A percentile compares a stretch with the other conserved stretches of the same genome.
Conservation (phyloP, 495 filamentous ascomycete genomes). For the Stereocaulon alpinum region DNA sequence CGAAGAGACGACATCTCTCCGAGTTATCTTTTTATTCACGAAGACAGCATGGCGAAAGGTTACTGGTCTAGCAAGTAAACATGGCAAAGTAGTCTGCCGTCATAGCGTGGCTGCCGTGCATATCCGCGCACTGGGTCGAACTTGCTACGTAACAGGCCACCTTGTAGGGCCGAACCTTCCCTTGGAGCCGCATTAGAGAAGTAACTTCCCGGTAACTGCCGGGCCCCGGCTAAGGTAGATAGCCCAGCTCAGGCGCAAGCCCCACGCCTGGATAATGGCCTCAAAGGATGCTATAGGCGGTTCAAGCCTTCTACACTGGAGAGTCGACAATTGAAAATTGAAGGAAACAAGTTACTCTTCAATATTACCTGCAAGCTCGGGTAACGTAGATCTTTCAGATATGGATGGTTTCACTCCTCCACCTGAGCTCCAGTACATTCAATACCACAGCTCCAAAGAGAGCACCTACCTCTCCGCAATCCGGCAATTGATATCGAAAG, state of each 20-base stretch:
- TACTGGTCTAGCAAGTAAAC: background rate
- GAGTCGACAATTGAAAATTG: too few species aligned
- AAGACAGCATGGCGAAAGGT: background rate
- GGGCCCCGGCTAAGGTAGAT: too few species aligned
- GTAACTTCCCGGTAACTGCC: too few species aligned
- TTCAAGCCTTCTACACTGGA: too few species aligned
- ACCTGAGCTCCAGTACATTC: conserved; percentile 62
- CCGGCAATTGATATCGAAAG: conserved; percentile 86
- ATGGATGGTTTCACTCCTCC: conserved; percentile 24
- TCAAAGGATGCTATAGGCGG: too few species aligned
- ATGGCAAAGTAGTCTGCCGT: background rate
- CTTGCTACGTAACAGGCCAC: too few species aligned
- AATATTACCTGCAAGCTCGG: too few species aligned
- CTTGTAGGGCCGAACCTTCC: background rate
- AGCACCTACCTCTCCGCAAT: conserved; percentile 75
- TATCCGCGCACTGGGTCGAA: too few species aligned
- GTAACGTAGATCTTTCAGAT: background rate
- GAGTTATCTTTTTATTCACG: background rate
- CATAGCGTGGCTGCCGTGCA: background rate
- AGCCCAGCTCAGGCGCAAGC: background rate
- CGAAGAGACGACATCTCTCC: background rate
- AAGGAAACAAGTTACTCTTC: too few species aligned
- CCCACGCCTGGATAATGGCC: too few species aligned
- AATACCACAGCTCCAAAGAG: conserved; percentile 72
- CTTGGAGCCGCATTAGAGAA: too few species aligned